Percentiles rank a stretch among this genome's conserved stretches.
Conservation (phyloP, 192 early-diverging fungal species). For the Coemansia sp. region DNA sequence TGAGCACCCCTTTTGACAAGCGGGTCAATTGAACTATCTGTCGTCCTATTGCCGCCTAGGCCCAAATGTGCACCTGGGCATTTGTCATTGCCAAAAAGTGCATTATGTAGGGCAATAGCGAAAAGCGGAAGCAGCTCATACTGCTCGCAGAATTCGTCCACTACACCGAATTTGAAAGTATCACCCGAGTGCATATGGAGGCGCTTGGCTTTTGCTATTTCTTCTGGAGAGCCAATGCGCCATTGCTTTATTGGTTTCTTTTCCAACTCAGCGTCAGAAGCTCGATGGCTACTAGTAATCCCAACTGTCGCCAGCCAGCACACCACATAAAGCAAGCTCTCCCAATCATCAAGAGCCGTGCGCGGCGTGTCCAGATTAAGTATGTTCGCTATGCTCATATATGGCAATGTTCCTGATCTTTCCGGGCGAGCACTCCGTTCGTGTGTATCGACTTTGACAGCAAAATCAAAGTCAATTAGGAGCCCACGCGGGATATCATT, state of each 20-base stretch:
- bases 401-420: slow-evolving; percentile 5
- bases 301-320: slow-evolving; percentile 26
- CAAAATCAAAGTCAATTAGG: slow-evolving; percentile 32
- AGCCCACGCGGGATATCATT: neutral
- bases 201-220: neutral
- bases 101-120: neutral
- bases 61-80: neutral
- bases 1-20: too few relatives aligned
- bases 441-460: neutral
- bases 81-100: neutral
- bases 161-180: neutral
- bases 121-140: neutral
- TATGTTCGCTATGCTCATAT: too few relatives aligned
- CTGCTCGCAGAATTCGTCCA: neutral
- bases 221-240: neutral
- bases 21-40: too few relatives aligned
- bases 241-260: neutral
- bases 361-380: neutral
- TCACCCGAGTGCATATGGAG: neutral
- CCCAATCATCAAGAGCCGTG: slow-evolving; percentile 26
- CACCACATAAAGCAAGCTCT: slow-evolving; percentile 19
- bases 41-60: too few relatives aligned
- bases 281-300: neutral
- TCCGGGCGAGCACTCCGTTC: neutral
- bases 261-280: neutral